These are phyloP conservation scores for Thermomyces lanuginosus DNA, from an alignment of 2,329 filamentous ascomycete genomes.

Conservation along the genomic window DNA sequence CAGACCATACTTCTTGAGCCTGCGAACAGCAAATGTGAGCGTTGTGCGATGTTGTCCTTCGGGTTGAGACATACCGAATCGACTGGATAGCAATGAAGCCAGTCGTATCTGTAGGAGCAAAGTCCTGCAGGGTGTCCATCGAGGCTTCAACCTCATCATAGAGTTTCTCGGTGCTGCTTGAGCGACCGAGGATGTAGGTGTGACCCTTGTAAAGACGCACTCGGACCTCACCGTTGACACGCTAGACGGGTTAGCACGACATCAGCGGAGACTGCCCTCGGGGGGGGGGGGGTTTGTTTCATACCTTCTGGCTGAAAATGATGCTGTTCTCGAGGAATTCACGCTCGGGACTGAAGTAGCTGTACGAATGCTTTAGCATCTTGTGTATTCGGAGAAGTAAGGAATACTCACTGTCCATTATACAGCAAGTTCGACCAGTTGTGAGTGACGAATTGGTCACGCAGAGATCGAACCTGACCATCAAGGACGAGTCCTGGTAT, in stretches of 20 bases:
- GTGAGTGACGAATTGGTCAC: slow-evolving; percentile 54
- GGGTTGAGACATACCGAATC: slow-evolving; percentile 9
- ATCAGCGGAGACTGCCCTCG: slow-evolving; percentile 33
- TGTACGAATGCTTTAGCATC: no score
- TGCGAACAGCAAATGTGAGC: slow-evolving; percentile 16
- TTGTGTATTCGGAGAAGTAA: no score
- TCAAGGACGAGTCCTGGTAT: slow-evolving; percentile 55
- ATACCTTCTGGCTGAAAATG: slow-evolving; percentile 39
- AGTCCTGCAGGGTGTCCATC: slow-evolving; percentile 57
- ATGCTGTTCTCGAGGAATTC: slow-evolving; percentile 55
- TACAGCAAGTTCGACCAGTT: slow-evolving; percentile 43
- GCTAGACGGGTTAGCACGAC: background rate
- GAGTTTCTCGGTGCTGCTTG: slow-evolving; percentile 51
- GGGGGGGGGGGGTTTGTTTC: slow-evolving; percentile 11
- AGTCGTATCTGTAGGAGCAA: slow-evolving; percentile 48
- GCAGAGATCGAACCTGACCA: slow-evolving; percentile 49
- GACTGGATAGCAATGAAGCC: slow-evolving; percentile 38
- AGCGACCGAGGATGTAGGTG: slow-evolving; percentile 35
- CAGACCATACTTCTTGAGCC: slow-evolving; percentile 32
- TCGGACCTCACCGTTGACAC: slow-evolving; percentile 42
- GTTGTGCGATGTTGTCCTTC: background rate
- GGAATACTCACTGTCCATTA: no score
- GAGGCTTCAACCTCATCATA: slow-evolving; percentile 49
- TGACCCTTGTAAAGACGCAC: slow-evolving; percentile 51
- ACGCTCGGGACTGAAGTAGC: slow-evolving; percentile 55